Base-by-base conservation (phyloP, 148 eudicot species). In the Selenicereus undatus region DNA sequence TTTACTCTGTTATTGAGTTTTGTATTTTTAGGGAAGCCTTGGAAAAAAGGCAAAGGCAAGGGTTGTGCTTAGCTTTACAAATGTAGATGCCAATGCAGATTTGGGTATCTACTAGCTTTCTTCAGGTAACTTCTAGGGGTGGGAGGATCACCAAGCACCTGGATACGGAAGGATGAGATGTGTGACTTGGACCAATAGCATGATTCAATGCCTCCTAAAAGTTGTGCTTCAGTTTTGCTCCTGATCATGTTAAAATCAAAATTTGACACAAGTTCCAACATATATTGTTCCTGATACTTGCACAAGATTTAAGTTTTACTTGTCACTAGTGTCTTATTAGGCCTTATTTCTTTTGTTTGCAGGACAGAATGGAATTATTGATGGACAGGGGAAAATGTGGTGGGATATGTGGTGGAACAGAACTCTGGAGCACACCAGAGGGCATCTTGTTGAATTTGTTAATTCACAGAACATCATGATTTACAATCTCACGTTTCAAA, bases 401-500 rank as follows among this genome's bases (percentile, higher is more conserved):
- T 96, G 99, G 99, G 95, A 96, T 52, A 85, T 94, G 84, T 96
- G 99, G 99, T 93, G 99, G 95, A 96, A 94, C 86, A 94, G 94
- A 85, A 96, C 98, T 71, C 82, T 96, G 76, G 87, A 86, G 79
- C 91, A 94, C 88, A 94, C 99, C 16, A 88, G 99, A 91, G 99
- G 99, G 78, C 99, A 96, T 82, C 95, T 96, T 78, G 86, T 96
- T 75, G 99, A 96, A 74, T 74, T 96, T n/a, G 85, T 92, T 77
- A 89, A 89, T 86, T 96, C 99, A 1, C 88, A 86, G 66, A 96
- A 96, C 85, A 85, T 96, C 76, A 87, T 93, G 80, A 94, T 96
- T 52, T 92, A 90, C 81, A 96, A 94, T 86, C 98, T 96, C 82
- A 96, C 98, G 32, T 94, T 96, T 84, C 89, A 80, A 56, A 92